phyloP scores from a whole-genome alignment of 2,329 filamentous ascomycete species.

The Septoria petroselini region DNA sequence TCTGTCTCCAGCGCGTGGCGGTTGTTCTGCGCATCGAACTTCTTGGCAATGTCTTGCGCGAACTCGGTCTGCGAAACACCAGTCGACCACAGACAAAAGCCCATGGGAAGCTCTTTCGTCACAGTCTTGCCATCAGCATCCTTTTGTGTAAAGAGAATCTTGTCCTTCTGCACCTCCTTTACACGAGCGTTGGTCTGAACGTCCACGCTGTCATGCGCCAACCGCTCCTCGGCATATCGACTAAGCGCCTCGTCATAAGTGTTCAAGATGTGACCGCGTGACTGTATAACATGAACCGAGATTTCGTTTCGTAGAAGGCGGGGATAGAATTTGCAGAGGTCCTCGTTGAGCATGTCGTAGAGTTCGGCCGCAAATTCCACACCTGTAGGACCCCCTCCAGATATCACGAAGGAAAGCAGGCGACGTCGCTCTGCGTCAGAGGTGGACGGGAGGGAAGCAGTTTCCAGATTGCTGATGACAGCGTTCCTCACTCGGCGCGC shows the following conservation, averaged over 20 bases:
- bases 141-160: conserved; percentile 85
- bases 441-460: conserved; percentile 89
- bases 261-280: conserved; percentile 90
- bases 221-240: conserved; percentile 84
- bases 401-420: conserved; percentile 91
- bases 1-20: conserved; percentile 91
- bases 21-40: conserved; percentile 78
- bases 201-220: conserved; percentile 85
- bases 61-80: conserved; percentile 85
- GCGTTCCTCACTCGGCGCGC: conserved; percentile 84
- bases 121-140: conserved; percentile 67
- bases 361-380: conserved; percentile 97
- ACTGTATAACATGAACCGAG: conserved; percentile 95
- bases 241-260: conserved; percentile 96
- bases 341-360: conserved; percentile 94
- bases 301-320: conserved; percentile 93
- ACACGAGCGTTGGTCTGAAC: conserved; percentile 91
- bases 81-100: conserved; percentile 97
- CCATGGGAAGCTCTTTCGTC: conserved; percentile 92
- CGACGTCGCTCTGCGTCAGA: conserved; percentile 80
- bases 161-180: conserved; percentile 78
- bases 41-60: conserved; percentile 70
- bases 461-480: conserved; percentile 84
- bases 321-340: conserved; percentile 78
- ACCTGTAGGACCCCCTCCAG: conserved; percentile 90